phyloP scores from a whole-genome alignment of 2,329 filamentous ascomycete genomes.

The Aspergillus ochraceus region DNA sequence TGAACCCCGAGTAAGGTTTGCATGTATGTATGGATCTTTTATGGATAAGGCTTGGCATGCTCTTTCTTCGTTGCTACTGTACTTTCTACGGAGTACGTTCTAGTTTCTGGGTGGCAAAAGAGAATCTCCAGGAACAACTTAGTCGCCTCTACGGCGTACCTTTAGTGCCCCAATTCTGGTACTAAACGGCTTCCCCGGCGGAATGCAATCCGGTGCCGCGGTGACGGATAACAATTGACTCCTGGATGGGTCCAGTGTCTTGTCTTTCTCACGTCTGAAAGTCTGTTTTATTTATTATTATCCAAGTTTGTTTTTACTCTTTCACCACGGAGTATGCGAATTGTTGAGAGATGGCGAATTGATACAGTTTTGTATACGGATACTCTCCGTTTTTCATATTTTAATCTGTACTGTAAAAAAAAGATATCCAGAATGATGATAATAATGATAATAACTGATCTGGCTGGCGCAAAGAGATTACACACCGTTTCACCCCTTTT shows the following conservation, averaged over 20 bases:
- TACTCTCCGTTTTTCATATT: too few species aligned
- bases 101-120: slow-evolving; percentile 8
- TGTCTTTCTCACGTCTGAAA: neutral
- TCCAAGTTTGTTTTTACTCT: slow-evolving; percentile 2
- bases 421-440: neutral
- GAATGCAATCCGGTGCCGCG: slow-evolving; percentile 38
- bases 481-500: neutral
- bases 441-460: too few species aligned
- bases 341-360: too few species aligned
- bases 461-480: too few species aligned
- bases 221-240: slow-evolving; percentile 31
- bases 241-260: slow-evolving; percentile 12
- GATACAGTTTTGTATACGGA: too few species aligned
- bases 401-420: neutral
- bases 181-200: slow-evolving; percentile 22
- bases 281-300: neutral
- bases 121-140: neutral
- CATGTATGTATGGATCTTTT: neutral
- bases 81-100: neutral
- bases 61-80: neutral
- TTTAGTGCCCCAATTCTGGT: neutral
- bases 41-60: neutral
- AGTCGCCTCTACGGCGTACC: too few species aligned
- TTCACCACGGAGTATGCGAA: too few species aligned
- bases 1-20: neutral